Conservation (phyloP, 106 monocot species). For the Allium fistulosum region DNA sequence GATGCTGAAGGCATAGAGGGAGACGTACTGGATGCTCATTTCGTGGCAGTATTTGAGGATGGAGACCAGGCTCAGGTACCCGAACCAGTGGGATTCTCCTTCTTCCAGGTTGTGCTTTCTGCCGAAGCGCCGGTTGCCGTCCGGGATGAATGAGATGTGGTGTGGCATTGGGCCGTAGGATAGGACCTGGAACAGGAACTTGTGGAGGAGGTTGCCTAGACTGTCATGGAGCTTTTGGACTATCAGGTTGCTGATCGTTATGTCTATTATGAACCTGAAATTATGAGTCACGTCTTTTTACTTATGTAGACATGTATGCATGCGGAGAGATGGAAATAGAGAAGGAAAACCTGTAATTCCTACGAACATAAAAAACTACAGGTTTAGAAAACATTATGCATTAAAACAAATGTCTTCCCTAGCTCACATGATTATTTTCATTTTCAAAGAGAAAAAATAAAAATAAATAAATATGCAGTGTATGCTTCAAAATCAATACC, state of each 20-base stretch:
- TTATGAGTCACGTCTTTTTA: no score
- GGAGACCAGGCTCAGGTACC: constrained; percentile 15
- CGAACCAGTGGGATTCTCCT: constrained; percentile 14
- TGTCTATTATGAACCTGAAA: no score
- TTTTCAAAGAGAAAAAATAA: no score
- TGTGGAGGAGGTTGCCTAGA: constrained; percentile 7
- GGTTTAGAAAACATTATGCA: no score
- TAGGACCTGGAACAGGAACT: constrained; percentile 23
- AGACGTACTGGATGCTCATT: constrained; percentile 23
- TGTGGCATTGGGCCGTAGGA: constrained; percentile 23
- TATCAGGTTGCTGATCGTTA: background rate
- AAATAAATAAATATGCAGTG: no score
- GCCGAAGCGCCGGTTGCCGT: constrained; percentile 40
- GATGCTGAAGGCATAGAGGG: constrained; percentile 38
- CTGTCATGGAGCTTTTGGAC: background rate
- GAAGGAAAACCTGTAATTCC: no score
- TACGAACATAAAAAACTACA: no score
- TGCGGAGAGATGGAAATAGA: no score
- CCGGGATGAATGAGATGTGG: constrained; percentile 45
- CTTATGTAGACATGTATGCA: no score
- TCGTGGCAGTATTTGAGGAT: constrained; percentile 35
- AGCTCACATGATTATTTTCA: no score
- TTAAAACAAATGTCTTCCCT: no score
- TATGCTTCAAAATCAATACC: no score
- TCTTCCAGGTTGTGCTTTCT: constrained; percentile 8